Evolutionary conservation across 176 grass and related monocot species (phyloP), one percentile per base, ranked within the genome.

Genomic region (Thinopyrum elongatum): DNA sequence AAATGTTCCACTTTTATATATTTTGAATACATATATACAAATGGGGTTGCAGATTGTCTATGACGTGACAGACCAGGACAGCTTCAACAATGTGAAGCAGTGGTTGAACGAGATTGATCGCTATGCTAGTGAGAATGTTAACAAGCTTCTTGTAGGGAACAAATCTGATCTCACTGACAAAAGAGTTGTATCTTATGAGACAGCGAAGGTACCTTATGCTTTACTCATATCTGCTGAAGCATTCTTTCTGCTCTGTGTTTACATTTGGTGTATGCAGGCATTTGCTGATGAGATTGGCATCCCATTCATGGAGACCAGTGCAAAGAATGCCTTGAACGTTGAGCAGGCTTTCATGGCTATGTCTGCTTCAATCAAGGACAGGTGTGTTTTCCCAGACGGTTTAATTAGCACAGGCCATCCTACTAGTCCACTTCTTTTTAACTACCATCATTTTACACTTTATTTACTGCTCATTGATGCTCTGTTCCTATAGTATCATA

Each of bases 11-110:
- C 27, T 47, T n/a, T 10, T 38, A n/a, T 38, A 58, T 12, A 65
- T 65, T 70, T 17, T 63, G 46, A 5, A 25, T 59, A 33, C 55
- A 26, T 69, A 69, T 79, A 35, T 57, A 51, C 42, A 81, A 68
- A 81, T 68, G 63, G 63, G 13, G 33, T 23, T 87, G 57, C 75
- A 95, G 95, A 88, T 97, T 86, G 95, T 97, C 47, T 97, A 97
- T 91, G 95, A 97, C 46, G 95, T 95, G 84, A 97, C 95, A 61
- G 95, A 97, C 74, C 90, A 95, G 64, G 95, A 97, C 80, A 97
- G 95, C 83, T 97, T 97, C 73, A 94, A 97, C 77, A 97, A 97
- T 80, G 95, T 97, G 60, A 97, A 97, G 75, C 90, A 93, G 59
- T 97, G 95, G 95, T 82, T 97, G 62, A 97, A 93, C 23, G 95